Evolutionary conservation across 106 monocot genomes (phyloP).

Genomic region (Posidonia australis): DNA sequence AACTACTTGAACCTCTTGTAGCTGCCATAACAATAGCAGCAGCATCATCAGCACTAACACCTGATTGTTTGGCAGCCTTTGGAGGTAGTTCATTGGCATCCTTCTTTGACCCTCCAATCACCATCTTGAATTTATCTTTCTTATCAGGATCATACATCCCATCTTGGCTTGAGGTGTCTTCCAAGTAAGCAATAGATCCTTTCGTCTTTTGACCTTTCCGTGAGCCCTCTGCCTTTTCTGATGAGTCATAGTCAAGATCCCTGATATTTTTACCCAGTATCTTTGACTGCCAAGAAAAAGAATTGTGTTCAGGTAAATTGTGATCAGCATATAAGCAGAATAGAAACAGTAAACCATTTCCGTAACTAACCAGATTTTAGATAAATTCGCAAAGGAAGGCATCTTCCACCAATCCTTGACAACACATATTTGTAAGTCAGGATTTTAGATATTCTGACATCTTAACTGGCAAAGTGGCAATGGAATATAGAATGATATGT

Average conservation of each 20-base stretch:
- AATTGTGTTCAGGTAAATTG: not conserved
- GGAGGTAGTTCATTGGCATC: conserved; percentile 27
- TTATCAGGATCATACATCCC: conserved; percentile 23
- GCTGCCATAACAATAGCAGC: conserved; percentile 74
- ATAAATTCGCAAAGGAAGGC: not conserved
- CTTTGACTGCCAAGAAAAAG: conserved; percentile 29
- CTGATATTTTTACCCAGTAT: conserved; percentile 17
- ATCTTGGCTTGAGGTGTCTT: conserved; percentile 24
- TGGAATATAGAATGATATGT: no score
- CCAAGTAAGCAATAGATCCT: conserved; percentile 10
- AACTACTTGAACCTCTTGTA: conserved; percentile 30
- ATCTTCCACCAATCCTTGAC: not conserved
- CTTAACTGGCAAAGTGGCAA: no score
- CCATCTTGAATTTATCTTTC: conserved; percentile 79
- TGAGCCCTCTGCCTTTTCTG: conserved; percentile 2
- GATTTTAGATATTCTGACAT: no score
- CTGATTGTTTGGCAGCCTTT: conserved; percentile 13
- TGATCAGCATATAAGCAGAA: not conserved
- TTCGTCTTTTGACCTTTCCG: conserved; percentile 17
- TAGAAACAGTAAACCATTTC: no score
- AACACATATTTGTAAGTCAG: no score
- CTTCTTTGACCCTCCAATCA: conserved; percentile 47
- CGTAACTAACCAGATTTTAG: not conserved
- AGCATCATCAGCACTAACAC: conserved; percentile 52
- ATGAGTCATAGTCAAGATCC: conserved; percentile 9